Percentiles rank a stretch among this genome's conserved stretches.
Conservation (phyloP, 192 early-diverging fungal species). For the Piromyces finnis region DNA sequence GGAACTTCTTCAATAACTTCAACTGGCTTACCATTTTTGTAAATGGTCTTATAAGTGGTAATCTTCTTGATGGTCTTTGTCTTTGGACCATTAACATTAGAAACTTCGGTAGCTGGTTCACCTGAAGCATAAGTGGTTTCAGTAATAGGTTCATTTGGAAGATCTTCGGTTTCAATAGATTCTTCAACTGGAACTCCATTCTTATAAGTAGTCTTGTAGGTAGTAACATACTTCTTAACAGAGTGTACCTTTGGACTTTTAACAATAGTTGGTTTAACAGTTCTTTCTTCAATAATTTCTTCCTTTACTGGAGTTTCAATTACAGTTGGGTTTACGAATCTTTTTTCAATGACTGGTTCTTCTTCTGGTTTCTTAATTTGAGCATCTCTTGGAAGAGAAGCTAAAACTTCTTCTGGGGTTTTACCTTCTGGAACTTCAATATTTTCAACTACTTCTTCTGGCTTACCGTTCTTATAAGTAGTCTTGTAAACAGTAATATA, state of each 20-base stretch:
- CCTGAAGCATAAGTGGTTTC: background rate
- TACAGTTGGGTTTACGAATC: background rate
- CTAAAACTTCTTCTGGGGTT: background rate
- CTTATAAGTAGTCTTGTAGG: background rate
- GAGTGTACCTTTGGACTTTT: background rate
- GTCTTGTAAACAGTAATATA: background rate
- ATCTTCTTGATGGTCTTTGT: background rate
- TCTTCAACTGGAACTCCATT: background rate
- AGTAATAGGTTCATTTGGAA: background rate
- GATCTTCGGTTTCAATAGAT: background rate
- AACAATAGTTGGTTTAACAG: background rate
- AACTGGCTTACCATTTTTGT: background rate
- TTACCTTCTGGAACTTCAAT: background rate
- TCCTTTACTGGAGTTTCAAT: background rate
- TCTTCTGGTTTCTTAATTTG: background rate
- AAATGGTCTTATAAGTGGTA: background rate
- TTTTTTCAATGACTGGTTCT: background rate
- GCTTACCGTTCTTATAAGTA: background rate
- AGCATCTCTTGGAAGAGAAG: background rate
- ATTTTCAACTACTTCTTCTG: background rate
- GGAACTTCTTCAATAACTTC: background rate
- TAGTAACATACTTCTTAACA: background rate
- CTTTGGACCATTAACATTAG: background rate
- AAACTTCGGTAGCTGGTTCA: background rate
- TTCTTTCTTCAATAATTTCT: background rate